Evolutionary conservation across 2,329 filamentous ascomycete species (phyloP).

Genomic region (Calonectria pseudoreteaudii): DNA sequence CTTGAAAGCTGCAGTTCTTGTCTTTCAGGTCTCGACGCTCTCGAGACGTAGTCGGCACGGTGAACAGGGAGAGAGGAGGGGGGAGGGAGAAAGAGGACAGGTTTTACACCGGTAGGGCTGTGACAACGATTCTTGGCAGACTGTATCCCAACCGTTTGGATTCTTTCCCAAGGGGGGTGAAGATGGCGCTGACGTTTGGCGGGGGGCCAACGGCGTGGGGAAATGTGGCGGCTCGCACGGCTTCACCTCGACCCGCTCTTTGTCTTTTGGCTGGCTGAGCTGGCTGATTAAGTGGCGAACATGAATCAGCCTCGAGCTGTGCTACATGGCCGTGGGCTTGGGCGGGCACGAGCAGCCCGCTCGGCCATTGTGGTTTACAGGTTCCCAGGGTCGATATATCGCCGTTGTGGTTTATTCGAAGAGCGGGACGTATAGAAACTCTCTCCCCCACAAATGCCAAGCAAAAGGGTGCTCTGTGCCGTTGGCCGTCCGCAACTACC

Average conservation of each 20-base stretch:
- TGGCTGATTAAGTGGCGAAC: background rate
- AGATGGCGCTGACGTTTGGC: conserved; percentile 5
- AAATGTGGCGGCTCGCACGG: conserved; percentile 11
- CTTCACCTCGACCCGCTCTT: background rate
- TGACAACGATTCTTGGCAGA: background rate
- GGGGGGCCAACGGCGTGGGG: conserved; percentile 11
- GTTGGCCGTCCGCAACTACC: background rate
- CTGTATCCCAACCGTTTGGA: conserved; percentile 5
- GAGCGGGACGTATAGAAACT: conserved; percentile 6
- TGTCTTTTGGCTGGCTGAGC: background rate
- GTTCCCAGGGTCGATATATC: background rate
- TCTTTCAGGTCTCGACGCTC: background rate
- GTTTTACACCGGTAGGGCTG: background rate
- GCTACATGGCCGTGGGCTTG: background rate
- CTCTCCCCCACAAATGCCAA: conserved; percentile 11
- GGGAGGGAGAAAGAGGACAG: too few relatives aligned
- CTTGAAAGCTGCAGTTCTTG: background rate
- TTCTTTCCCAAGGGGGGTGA: background rate
- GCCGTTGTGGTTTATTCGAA: background rate
- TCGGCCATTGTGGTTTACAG: background rate
- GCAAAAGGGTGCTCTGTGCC: conserved; percentile 6
- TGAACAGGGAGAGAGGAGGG: background rate
- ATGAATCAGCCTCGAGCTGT: background rate
- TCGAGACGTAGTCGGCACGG: background rate
- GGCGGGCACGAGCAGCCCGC: background rate